A percentile compares a stretch with the other conserved stretches of the same genome.
These are phyloP conservation scores for Trypanosoma vivax DNA, from an alignment of 208 protist genomes.

Conservation along the genomic window DNA sequence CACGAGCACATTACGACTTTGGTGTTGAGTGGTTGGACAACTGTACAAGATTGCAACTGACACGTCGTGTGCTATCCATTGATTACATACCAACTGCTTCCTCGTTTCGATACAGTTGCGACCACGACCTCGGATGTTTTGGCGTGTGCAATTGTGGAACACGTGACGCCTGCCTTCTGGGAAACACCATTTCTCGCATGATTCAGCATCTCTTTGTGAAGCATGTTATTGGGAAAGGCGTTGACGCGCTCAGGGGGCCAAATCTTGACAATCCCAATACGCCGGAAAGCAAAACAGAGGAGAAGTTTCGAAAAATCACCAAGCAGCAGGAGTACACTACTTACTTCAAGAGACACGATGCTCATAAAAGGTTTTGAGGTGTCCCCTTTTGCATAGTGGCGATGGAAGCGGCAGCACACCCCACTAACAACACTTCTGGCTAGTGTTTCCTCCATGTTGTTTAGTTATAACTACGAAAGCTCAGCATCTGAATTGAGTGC, in stretches of 20 bases:
- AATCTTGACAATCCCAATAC: slow-evolving; percentile 47
- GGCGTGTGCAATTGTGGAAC: slow-evolving; percentile 61
- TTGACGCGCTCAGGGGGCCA: slow-evolving; percentile 39
- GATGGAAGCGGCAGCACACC: too few species aligned
- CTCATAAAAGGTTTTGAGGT: slow-evolving; percentile 50
- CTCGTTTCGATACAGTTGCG: slow-evolving; percentile 63
- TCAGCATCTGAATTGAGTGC: too few species aligned
- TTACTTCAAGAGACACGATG: slow-evolving; percentile 67
- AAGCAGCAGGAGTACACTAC: slow-evolving; percentile 44
- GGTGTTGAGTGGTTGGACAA: slow-evolving; percentile 44
- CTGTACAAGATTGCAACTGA: slow-evolving; percentile 30
- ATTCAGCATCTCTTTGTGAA: slow-evolving; percentile 76
- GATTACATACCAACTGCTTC: slow-evolving; percentile 44
- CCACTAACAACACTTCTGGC: too few species aligned
- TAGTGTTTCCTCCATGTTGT: too few species aligned
- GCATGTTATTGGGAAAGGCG: slow-evolving; percentile 49
- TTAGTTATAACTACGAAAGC: too few species aligned
- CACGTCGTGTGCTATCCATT: slow-evolving; percentile 16
- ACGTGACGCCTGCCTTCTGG: slow-evolving; percentile 48
- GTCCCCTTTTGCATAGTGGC: too few species aligned
- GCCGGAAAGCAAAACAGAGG: slow-evolving; percentile 21
- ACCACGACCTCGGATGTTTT: slow-evolving; percentile 72
- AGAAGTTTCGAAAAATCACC: slow-evolving; percentile 41
- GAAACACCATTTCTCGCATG: slow-evolving; percentile 48
- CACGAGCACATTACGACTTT: slow-evolving; percentile 51